phyloP scores from a whole-genome alignment of 306 rosid species.

The Arachis stenosperma region DNA sequence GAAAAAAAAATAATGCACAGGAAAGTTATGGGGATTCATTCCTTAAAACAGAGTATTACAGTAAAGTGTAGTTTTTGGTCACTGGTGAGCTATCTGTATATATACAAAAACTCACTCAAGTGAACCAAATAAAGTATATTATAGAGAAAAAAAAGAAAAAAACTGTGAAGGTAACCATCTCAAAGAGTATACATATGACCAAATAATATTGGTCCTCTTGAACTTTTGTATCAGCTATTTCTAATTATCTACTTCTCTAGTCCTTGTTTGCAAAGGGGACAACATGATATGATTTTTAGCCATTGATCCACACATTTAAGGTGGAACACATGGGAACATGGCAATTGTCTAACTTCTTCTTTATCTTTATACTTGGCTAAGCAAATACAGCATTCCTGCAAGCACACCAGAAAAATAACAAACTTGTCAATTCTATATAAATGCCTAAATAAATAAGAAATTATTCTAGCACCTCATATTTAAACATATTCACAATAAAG shows the following conservation, averaged over 20 bases:
- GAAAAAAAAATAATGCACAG: slow-evolving; percentile 23
- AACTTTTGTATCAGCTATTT: slow-evolving; percentile 12
- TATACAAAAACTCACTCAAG: slow-evolving; percentile 77
- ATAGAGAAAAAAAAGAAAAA: slow-evolving; percentile 25
- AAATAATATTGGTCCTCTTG: slow-evolving; percentile 19
- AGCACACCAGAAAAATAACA: slow-evolving; percentile 30
- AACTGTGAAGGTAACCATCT: background rate
- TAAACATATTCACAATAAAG: too few species aligned
- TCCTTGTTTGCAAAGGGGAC: slow-evolving; percentile 97
- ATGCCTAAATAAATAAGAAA: background rate
- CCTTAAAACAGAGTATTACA: slow-evolving; percentile 26
- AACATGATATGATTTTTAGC: slow-evolving; percentile 77
- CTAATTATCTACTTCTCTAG: slow-evolving; percentile 51
- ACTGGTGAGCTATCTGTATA: slow-evolving; percentile 74
- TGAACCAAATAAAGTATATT: slow-evolving; percentile 49
- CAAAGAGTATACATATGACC: slow-evolving; percentile 26
- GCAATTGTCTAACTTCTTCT: slow-evolving; percentile 86
- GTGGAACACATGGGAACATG: slow-evolving; percentile 85
- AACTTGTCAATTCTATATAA: slow-evolving; percentile 6
- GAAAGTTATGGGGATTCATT: slow-evolving; percentile 19
- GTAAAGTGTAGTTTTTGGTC: slow-evolving; percentile 44
- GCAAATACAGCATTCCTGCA: slow-evolving; percentile 95
- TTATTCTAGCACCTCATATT: too few species aligned
- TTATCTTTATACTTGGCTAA: slow-evolving; percentile 74
- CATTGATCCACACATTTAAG: slow-evolving; percentile 93